phyloP scores from a whole-genome alignment of 225 moss, liverwort and hornwort genomes.

The Sphagnum tenellum region DNA sequence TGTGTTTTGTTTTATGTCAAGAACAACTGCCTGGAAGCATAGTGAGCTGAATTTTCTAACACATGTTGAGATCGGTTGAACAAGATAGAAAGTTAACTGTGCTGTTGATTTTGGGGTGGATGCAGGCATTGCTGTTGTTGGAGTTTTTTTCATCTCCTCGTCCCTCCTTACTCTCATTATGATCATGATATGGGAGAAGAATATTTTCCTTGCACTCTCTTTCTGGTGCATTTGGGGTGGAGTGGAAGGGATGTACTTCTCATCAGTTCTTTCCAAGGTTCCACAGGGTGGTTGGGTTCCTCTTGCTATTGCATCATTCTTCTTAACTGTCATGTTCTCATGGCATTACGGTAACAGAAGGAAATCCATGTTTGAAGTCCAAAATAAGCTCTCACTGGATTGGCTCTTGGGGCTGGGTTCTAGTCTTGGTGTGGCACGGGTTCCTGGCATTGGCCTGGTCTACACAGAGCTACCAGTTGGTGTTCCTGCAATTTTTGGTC shows the following conservation, averaged over 20 bases:
- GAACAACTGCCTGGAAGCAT: too few relatives aligned
- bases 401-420: constrained; percentile 18
- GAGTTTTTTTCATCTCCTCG: constrained; percentile 21
- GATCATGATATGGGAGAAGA: constrained; percentile 15
- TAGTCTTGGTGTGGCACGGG: constrained; percentile 10
- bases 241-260: constrained; percentile 13
- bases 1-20: too few relatives aligned
- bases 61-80: too few relatives aligned
- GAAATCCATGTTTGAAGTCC: constrained; percentile 12
- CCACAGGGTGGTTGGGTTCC: constrained; percentile 31
- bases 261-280: constrained; percentile 20
- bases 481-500: constrained; percentile 22
- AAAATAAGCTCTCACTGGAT: constrained; percentile 16
- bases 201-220: constrained; percentile 3
- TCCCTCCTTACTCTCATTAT: constrained; percentile 19
- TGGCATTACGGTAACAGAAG: constrained; percentile 19
- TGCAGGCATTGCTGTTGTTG: constrained; percentile 28
- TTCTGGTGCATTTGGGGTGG: constrained; percentile 4
- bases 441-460: constrained; percentile 22
- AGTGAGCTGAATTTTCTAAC: too few relatives aligned
- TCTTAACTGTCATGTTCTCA: constrained; percentile 19
- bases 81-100: too few relatives aligned
- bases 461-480: constrained; percentile 24
- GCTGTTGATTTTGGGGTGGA: neutral
- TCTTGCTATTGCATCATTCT: constrained; percentile 10